These are phyloP conservation scores for Zalaria sp. DNA, from an alignment of 2,329 filamentous ascomycete genomes.

Conservation along the genomic window DNA sequence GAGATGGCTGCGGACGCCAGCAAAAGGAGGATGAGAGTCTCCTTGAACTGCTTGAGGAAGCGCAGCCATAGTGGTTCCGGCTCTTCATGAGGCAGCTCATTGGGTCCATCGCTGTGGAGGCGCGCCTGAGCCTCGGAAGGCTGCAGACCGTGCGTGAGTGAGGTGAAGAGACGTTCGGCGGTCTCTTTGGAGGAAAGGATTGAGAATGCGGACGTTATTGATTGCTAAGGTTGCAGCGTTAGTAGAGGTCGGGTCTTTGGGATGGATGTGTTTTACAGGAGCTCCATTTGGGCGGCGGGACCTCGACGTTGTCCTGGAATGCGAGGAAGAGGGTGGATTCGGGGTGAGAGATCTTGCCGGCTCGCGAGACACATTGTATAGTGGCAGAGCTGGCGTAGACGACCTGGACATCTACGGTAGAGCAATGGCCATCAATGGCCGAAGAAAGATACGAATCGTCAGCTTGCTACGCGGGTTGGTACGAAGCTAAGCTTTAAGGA, in stretches of 20 bases:
- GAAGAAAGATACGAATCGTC: no score
- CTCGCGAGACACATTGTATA: conserved; percentile 31
- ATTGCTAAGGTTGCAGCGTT: conserved; percentile 13
- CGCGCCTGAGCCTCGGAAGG: conserved; percentile 68
- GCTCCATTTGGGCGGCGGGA: background rate
- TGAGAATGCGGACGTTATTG: conserved; percentile 39
- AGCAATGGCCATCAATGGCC: conserved; percentile 22
- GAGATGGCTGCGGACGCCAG: conserved; percentile 80
- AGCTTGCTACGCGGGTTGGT: no score
- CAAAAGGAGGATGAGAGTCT: conserved; percentile 85
- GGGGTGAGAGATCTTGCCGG: conserved; percentile 1
- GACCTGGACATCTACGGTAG: conserved; percentile 42
- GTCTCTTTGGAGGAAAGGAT: conserved; percentile 65
- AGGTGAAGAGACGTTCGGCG: conserved; percentile 64
- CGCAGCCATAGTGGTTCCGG: conserved; percentile 91
- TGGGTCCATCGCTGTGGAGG: conserved; percentile 69
- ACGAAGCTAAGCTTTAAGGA: no score
- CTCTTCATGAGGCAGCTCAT: conserved; percentile 87
- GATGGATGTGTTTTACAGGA: no score
- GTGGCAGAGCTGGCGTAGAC: conserved; percentile 42
- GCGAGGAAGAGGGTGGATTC: background rate
- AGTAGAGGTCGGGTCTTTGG: no score
- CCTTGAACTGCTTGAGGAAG: conserved; percentile 92
- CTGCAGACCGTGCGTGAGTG: conserved; percentile 67
- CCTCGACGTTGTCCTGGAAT: background rate